A percentile compares a stretch with the other conserved stretches of the same genome.
Conservation (phyloP, 192 early-diverging fungal species). For the Umbelopsis sp. region DNA sequence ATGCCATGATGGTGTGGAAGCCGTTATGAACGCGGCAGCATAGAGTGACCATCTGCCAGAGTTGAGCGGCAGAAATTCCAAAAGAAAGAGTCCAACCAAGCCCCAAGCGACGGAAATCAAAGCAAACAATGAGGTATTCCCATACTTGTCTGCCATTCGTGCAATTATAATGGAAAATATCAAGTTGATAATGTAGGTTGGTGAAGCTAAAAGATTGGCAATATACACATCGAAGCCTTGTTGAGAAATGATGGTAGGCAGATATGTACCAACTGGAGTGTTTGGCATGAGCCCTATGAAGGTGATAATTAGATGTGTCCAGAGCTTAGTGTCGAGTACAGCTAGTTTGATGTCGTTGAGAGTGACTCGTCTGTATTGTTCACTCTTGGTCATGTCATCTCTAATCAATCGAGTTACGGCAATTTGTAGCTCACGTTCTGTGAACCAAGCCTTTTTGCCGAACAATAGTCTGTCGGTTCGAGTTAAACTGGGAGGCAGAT, state of each 20-base stretch:
- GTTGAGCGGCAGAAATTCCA: conserved; percentile 36
- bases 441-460: conserved; percentile 47
- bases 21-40: conserved; percentile 22
- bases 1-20: conserved; percentile 27
- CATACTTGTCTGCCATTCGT: conserved; percentile 19
- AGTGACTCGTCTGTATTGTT: conserved; percentile 25
- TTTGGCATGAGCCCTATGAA: conserved; percentile 26
- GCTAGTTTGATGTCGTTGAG: conserved; percentile 20
- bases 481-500: conserved; percentile 50
- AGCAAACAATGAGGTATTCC: conserved; percentile 25
- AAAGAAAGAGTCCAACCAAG: conserved; percentile 28
- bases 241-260: conserved; percentile 26
- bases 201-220: conserved; percentile 26
- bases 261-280: conserved; percentile 20
- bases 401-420: conserved; percentile 64
- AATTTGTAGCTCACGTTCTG: conserved; percentile 52
- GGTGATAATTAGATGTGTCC: conserved; percentile 33
- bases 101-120: conserved; percentile 24
- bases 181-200: conserved; percentile 20
- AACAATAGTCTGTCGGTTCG: conserved; percentile 35
- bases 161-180: conserved; percentile 19
- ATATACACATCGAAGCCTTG: conserved; percentile 26
- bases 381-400: conserved; percentile 56
- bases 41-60: conserved; percentile 34
- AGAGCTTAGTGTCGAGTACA: conserved; percentile 22